phyloP scores from a whole-genome alignment of 2,329 filamentous ascomycete genomes.

The Lachnellula arida region DNA sequence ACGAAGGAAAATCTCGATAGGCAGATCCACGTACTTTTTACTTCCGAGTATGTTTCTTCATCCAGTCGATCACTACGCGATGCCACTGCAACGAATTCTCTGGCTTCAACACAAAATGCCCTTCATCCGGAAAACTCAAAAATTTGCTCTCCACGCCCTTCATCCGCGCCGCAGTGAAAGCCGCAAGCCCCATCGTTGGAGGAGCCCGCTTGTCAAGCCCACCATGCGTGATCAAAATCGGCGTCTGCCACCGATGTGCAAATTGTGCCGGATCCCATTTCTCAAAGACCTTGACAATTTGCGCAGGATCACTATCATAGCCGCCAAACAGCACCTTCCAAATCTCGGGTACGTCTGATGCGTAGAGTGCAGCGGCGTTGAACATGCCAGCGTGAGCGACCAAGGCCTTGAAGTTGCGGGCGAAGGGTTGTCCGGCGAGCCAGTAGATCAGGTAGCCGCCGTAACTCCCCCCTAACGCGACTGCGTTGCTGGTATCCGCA shows the following conservation, averaged over 20 bases:
- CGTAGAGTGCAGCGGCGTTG: constrained; percentile 2
- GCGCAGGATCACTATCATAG: no score
- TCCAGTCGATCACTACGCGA: constrained; percentile 62
- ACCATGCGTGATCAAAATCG: neutral
- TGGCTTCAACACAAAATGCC: constrained; percentile 74
- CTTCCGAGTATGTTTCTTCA: neutral
- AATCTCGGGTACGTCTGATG: neutral
- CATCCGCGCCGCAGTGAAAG: constrained; percentile 53
- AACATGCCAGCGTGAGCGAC: constrained; percentile 83
- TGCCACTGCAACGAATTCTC: constrained; percentile 89
- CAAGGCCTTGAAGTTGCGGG: constrained; percentile 76
- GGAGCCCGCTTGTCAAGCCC: neutral
- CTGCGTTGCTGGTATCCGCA: constrained; percentile 61
- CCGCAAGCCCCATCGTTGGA: constrained; percentile 42
- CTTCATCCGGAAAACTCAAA: constrained; percentile 62
- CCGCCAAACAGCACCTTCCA: no score
- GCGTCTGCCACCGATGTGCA: no score
- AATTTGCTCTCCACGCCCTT: constrained; percentile 55
- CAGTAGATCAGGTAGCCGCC: constrained; percentile 78
- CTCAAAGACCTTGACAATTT: no score
- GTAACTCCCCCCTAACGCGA: constrained; percentile 68
- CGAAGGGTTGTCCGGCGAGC: constrained; percentile 80
- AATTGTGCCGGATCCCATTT: neutral
- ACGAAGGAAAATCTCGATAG: no score
- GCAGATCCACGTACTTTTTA: no score